phyloP scores from a whole-genome alignment of 1,284 basidiomycete species.

The Vanrija pseudolonga region DNA sequence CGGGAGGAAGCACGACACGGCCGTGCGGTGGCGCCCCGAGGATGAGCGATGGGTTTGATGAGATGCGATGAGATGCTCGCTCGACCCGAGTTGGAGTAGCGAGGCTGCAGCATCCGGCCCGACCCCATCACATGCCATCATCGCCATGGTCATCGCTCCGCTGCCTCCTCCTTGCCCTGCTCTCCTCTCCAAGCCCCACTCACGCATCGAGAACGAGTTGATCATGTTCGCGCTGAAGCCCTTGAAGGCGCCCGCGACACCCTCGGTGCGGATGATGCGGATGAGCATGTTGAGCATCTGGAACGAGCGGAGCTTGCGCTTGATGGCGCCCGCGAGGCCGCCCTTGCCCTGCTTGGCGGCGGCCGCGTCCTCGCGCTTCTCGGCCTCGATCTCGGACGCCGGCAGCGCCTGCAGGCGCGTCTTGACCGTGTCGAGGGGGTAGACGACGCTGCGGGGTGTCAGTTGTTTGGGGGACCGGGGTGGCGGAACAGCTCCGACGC shows the following conservation, averaged over 20 bases:
- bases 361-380: conserved; percentile 4
- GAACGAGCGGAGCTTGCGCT: conserved; percentile 34
- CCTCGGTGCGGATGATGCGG: conserved; percentile 72
- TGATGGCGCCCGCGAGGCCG: conserved; percentile 1
- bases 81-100: too few relatives aligned
- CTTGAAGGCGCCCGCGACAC: conserved; percentile 76
- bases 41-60: background rate
- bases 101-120: too few relatives aligned
- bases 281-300: conserved; percentile 62
- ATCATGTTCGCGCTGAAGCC: conserved; percentile 97
- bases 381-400: conserved; percentile 15
- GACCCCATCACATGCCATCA: too few relatives aligned
- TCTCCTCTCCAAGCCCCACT: conserved; percentile 45
- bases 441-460: conserved; percentile 64
- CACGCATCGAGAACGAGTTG: conserved; percentile 94
- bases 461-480: background rate
- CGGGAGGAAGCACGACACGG: conserved; percentile 27
- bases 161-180: too few relatives aligned
- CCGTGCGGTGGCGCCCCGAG: too few relatives aligned
- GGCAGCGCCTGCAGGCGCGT: conserved; percentile 81
- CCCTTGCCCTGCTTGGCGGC: conserved; percentile 53
- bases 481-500: background rate
- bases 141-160: too few relatives aligned
- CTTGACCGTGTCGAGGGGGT: conserved; percentile 94
- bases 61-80: background rate